These are phyloP conservation scores for Elaeis oleifera DNA, from an alignment of 202 grass and related monocot species.

Conservation along the genomic window DNA sequence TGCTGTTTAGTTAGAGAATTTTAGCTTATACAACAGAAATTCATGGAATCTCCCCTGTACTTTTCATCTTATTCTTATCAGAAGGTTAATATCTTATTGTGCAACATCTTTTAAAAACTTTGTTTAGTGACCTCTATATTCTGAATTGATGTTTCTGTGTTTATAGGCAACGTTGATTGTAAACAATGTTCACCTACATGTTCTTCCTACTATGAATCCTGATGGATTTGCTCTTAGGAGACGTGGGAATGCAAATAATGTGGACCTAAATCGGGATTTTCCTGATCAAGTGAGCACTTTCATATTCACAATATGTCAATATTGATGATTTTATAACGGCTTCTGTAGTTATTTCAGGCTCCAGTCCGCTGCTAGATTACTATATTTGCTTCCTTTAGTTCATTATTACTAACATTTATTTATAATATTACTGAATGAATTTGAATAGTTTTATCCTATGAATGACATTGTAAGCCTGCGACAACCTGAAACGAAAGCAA, in stretches of 20 bases:
- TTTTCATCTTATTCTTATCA: too few relatives aligned
- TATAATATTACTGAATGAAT: not conserved
- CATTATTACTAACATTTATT: not conserved
- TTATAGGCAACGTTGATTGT: conserved; percentile 84
- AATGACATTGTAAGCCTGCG: conserved; percentile 53
- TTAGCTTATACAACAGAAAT: too few relatives aligned
- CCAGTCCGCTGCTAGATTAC: not conserved
- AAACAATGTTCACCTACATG: conserved; percentile 77
- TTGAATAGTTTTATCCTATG: conserved; percentile 60
- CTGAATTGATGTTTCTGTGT: not conserved
- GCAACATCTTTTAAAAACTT: too few relatives aligned
- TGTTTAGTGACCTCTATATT: too few relatives aligned
- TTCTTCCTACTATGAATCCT: conserved; percentile 93
- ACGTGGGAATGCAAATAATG: conserved; percentile 87
- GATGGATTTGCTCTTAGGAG: conserved; percentile 87
- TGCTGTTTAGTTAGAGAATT: too few relatives aligned
- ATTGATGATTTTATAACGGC: too few relatives aligned
- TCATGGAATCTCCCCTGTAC: too few relatives aligned
- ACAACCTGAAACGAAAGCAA: conserved; percentile 92
- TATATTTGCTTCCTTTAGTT: not conserved
- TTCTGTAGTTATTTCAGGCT: too few relatives aligned
- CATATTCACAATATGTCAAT: too few relatives aligned
- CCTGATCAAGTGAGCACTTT: conserved; percentile 65
- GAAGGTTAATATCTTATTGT: too few relatives aligned
- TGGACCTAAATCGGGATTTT: conserved; percentile 97